Evolutionary conservation across 352 stramenopile genomes (phyloP), one percentile per base, ranked within the genome.

Genomic region (Elongisporangium senticosum): DNA sequence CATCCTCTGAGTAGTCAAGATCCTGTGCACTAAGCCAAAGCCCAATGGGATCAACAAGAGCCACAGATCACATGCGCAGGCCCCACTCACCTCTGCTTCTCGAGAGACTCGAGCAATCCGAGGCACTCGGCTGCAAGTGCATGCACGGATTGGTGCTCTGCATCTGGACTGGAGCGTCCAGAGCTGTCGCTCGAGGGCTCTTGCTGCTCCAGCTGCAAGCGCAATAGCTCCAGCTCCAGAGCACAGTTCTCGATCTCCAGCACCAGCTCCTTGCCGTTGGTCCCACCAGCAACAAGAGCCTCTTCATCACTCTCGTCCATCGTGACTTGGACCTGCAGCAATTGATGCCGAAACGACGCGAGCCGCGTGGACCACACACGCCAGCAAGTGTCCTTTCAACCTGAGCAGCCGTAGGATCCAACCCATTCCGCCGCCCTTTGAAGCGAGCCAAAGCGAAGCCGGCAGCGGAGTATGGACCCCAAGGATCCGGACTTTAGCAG

Each of bases 401-500:
- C n/a, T n/a, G n/a, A n/a, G n/a, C n/a, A n/a, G n/a, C 15, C 43
- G 13, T 53, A 54, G 28, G 26, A 56, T 47, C 47, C 4, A 51
- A 57, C 28, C 39, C 51, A 43, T 6, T 43, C 15, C 26, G 22
- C 13, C 47, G 48, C 28, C 28, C n/a, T 7, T 24, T 54, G 3
- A 17, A 40, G 26, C 28, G n/a, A 19, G 21, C 20, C 14, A 62
- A 48, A 19, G n/a, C 26, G 1, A 22, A 24, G 20, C 4, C 33
- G 52, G n/a, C 4, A 53, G 57, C 15, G 13, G 49, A n/a, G 17
- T 7, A 69, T 71, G 68, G 62, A 75, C 47, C 17, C 54, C 23
- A 74, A 56, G 65, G 73, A 83, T 17, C 58, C 68, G 19, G 64
- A 86, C 49, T 49, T 28, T 21, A 68, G 61, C 48, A 57, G 58